Evolutionary conservation across 305 asterid species (phyloP).

Genomic region (Fraxinus velutina): DNA sequence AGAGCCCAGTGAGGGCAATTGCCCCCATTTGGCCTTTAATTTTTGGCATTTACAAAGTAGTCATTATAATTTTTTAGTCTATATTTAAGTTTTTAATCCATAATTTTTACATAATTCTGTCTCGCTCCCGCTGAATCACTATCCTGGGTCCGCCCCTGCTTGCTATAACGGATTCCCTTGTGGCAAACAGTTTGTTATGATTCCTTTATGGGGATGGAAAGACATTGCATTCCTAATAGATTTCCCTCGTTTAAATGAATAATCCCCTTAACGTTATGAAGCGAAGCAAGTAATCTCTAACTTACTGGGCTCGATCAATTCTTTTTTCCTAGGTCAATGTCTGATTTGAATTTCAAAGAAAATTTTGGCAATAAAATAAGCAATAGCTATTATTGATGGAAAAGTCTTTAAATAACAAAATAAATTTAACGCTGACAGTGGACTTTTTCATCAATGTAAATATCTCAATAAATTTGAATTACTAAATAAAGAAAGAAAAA

Average conservation of each 20-base stretch:
- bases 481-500: not conserved
- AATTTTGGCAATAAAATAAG: not conserved
- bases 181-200: no score
- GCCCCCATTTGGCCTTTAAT: no score
- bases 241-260: not conserved
- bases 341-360: not conserved
- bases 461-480: not conserved
- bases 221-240: not conserved
- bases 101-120: no score
- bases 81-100: no score
- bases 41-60: no score
- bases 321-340: not conserved
- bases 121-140: no score
- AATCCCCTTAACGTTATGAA: not conserved
- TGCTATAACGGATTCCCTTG: not conserved
- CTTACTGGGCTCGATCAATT: not conserved
- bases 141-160: no score
- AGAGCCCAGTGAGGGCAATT: no score
- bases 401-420: not conserved
- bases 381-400: not conserved
- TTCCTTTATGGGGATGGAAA: not conserved
- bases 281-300: not conserved
- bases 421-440: not conserved
- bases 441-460: not conserved
- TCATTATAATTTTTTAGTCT: no score